Evolutionary conservation across 441 rosid genomes (phyloP), one percentile per base, ranked within the genome.

Genomic region (Aquilaria agallochum): DNA sequence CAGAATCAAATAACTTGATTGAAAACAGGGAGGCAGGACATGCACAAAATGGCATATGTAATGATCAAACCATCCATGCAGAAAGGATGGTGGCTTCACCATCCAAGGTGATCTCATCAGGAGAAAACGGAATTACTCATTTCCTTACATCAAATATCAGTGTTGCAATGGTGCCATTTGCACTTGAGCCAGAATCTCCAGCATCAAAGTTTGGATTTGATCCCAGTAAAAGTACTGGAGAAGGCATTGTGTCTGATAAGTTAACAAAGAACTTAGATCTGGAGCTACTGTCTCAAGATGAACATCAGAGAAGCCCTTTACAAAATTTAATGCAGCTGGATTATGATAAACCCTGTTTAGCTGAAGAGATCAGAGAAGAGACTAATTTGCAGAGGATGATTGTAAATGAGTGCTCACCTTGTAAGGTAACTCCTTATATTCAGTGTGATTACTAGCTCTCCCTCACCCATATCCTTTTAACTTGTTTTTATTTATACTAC

Each of bases 201-300:
- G 49, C 64, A 47, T 20, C 31, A 58, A 67, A 71, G 48, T 13
- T 67, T 45, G 59, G 62, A 52, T 30, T 62, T 68, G 67, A 64
- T 68, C 70, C 62, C 2, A 14, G 57, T 49, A 62, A 60, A 62
- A 68, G 74, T 68, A 36, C 20, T 51, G 62, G 67, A 59, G 61
- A 64, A 59, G 59, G 67, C 36, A 53, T 53, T 68, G 64, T 52
- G 55, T 59, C 73, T 67, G 63, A 68, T 65, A 74, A 56, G 61
- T 60, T 72, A 51, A 59, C 67, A 59, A 79, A 78, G 60, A 72
- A 58, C 49, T 64, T 78, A 66, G 73, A 75, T 74, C 71, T 60
- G 40, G 75, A 50, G 31, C 56, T 62, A 61, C 62, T 71, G 57
- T 74, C 82, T 55, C 56, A 69, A 56, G 45, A 60, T 68, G 6